A percentile compares a stretch with the other conserved stretches of the same genome.
Evolutionary conservation across 2,329 filamentous ascomycete genomes (phyloP).

Genomic region (Hansfordia pulvinata): DNA sequence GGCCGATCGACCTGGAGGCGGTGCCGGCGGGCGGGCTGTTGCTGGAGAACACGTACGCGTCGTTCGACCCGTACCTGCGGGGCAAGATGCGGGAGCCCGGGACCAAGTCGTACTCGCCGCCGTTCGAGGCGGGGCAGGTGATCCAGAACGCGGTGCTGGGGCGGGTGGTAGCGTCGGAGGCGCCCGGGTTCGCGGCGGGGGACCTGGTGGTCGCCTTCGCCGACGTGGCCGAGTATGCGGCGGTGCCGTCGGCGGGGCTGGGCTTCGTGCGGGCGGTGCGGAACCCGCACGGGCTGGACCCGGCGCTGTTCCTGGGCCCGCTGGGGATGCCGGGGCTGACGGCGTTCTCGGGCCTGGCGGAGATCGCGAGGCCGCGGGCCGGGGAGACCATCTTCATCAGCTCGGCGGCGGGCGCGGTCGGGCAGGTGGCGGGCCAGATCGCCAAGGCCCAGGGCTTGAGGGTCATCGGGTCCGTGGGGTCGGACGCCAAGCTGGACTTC

Average conservation of each 20-base stretch:
- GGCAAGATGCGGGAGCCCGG: slow-evolving; percentile 49
- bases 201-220: slow-evolving; percentile 42
- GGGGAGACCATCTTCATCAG: slow-evolving; percentile 70
- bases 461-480: slow-evolving; percentile 63
- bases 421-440: slow-evolving; percentile 61
- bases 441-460: slow-evolving; percentile 63
- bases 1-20: slow-evolving; percentile 44
- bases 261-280: slow-evolving; percentile 36
- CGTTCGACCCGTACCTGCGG: slow-evolving; percentile 63
- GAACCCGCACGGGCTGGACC: slow-evolving; percentile 51
- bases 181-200: slow-evolving; percentile 43
- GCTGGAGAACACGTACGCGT: slow-evolving; percentile 52
- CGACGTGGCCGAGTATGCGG: slow-evolving; percentile 49
- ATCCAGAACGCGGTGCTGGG: slow-evolving; percentile 46
- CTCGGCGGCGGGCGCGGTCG: slow-evolving; percentile 61
- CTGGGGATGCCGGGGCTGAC: slow-evolving; percentile 69
- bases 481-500: slow-evolving; percentile 63
- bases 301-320: slow-evolving; percentile 50
- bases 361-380: slow-evolving; percentile 61
- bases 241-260: slow-evolving; percentile 27
- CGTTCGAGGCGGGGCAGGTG: slow-evolving; percentile 44
- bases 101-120: slow-evolving; percentile 46
- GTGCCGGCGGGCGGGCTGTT: slow-evolving; percentile 46
- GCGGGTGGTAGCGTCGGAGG: slow-evolving; percentile 53
- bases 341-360: slow-evolving; percentile 61